Conservation (phyloP, 495 filamentous ascomycete genomes). For the Glonium stellatum region DNA sequence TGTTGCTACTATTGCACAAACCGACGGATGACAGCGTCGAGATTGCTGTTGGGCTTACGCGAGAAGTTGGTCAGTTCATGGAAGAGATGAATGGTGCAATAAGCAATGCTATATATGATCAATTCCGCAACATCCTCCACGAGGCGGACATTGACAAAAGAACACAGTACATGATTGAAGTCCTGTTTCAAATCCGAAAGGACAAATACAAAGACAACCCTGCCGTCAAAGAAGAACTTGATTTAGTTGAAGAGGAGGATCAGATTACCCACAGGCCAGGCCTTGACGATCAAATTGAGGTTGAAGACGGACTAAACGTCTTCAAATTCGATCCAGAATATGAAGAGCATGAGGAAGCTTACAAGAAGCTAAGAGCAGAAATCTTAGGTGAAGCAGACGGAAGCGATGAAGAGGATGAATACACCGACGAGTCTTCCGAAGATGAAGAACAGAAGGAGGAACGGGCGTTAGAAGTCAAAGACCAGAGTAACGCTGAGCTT, state of each 20-base stretch:
- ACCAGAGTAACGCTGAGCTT: slow-evolving; percentile 91
- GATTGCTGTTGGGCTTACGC: slow-evolving; percentile 85
- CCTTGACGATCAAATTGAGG: slow-evolving; percentile 67
- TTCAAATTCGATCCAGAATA: slow-evolving; percentile 91
- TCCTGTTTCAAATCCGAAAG: slow-evolving; percentile 92
- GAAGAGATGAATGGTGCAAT: slow-evolving; percentile 89
- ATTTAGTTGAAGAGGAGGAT: slow-evolving; percentile 94
- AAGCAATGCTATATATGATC: slow-evolving; percentile 84
- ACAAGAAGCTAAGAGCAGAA: slow-evolving; percentile 81
- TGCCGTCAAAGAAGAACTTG: slow-evolving; percentile 83
- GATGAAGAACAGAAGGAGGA: slow-evolving; percentile 74
- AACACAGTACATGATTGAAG: slow-evolving; percentile 98
- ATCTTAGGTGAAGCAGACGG: slow-evolving; percentile 89
- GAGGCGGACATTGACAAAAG: slow-evolving; percentile 94
- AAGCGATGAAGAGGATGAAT: slow-evolving; percentile 63
- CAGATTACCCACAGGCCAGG: slow-evolving; percentile 83
- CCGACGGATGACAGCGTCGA: slow-evolving; percentile 97
- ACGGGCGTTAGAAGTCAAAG: slow-evolving; percentile 82
- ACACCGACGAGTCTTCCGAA: slow-evolving; percentile 65
- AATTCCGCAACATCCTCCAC: slow-evolving; percentile 89
- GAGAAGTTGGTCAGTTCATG: slow-evolving; percentile 85
- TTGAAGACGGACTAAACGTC: slow-evolving; percentile 80
- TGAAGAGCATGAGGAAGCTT: slow-evolving; percentile 85
- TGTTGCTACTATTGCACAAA: slow-evolving; percentile 81
- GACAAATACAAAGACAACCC: slow-evolving; percentile 94